A percentile compares a stretch with the other conserved stretches of the same genome.
These are phyloP conservation scores for Colletotrichum sp. DNA, from an alignment of 2,329 filamentous ascomycete genomes.

Conservation along the genomic window DNA sequence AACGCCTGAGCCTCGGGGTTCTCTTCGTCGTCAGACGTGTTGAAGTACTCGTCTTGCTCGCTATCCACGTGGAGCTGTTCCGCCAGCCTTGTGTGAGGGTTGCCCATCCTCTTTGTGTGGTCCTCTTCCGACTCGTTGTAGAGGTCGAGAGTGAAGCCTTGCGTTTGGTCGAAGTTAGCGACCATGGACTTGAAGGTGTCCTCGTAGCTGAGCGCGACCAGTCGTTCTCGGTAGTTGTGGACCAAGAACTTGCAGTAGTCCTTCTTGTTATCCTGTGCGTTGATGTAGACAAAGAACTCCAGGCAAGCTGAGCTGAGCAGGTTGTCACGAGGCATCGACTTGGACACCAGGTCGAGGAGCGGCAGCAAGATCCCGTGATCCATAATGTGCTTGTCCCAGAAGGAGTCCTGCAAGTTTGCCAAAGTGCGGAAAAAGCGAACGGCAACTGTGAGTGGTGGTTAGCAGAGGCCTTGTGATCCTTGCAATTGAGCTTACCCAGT, in stretches of 20 bases:
- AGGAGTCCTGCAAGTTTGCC: slow-evolving; percentile 85
- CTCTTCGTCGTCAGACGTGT: slow-evolving; percentile 72
- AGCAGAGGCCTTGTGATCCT: background rate
- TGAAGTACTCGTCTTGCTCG: slow-evolving; percentile 93
- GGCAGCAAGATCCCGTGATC: slow-evolving; percentile 83
- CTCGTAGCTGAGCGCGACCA: slow-evolving; percentile 80
- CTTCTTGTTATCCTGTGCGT: slow-evolving; percentile 75
- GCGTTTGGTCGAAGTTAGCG: slow-evolving; percentile 78
- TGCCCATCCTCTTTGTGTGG: slow-evolving; percentile 45
- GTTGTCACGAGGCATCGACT: slow-evolving; percentile 91
- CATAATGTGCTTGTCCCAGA: slow-evolving; percentile 85
- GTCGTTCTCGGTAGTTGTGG: slow-evolving; percentile 79
- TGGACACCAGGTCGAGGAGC: slow-evolving; percentile 81
- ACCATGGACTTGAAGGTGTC: slow-evolving; percentile 83
- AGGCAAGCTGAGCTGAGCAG: slow-evolving; percentile 91
- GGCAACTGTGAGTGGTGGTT: slow-evolving; percentile 61
- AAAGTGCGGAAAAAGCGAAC: slow-evolving; percentile 93
- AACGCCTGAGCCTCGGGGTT: slow-evolving; percentile 35
- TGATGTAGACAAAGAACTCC: slow-evolving; percentile 92
- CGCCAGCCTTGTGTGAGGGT: slow-evolving; percentile 62
- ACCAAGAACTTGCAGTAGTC: slow-evolving; percentile 84
- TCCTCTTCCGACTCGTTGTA: slow-evolving; percentile 75
- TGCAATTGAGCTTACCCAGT: slow-evolving; percentile 66
- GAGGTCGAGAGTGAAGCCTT: slow-evolving; percentile 73
- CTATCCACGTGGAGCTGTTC: slow-evolving; percentile 77